phyloP scores from a whole-genome alignment of 768 basidiomycete genomes.

The Bullera alba region DNA sequence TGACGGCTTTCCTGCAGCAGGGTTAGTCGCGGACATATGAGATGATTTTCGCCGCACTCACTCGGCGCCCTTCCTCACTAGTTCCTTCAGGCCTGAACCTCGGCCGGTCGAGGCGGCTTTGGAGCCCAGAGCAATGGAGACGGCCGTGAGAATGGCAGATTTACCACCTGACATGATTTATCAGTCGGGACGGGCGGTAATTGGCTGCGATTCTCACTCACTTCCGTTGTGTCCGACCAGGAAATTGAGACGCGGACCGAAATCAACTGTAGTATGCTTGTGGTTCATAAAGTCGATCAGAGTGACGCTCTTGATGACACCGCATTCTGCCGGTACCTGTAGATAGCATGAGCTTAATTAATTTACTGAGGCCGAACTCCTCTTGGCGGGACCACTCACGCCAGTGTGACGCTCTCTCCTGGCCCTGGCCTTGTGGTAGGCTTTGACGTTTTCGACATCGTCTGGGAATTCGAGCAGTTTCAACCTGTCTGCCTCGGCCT shows the following conservation, averaged over 20 bases:
- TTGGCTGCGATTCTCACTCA: slow-evolving; percentile 50
- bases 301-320: slow-evolving; percentile 64
- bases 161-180: slow-evolving; percentile 67
- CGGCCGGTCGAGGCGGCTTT: slow-evolving; percentile 88
- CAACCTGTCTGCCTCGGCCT: background rate
- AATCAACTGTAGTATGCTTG: slow-evolving; percentile 68
- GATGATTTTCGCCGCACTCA: slow-evolving; percentile 51
- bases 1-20: slow-evolving; percentile 57
- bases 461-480: background rate
- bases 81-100: slow-evolving; percentile 72
- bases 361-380: background rate
- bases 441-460: background rate
- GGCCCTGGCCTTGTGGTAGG: background rate
- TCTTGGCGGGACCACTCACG: background rate
- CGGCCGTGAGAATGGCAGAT: slow-evolving; percentile 85
- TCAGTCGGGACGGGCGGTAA: slow-evolving; percentile 5
- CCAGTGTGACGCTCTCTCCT: background rate
- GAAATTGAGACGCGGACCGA: slow-evolving; percentile 93
- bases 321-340: slow-evolving; percentile 74
- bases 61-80: slow-evolving; percentile 77
- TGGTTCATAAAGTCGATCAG: slow-evolving; percentile 94
- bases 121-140: slow-evolving; percentile 87
- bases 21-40: background rate
- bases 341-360: background rate
- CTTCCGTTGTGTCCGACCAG: slow-evolving; percentile 95